Conservation (phyloP, 2,329 filamentous ascomycete genomes). For the Eutypella sp. region DNA sequence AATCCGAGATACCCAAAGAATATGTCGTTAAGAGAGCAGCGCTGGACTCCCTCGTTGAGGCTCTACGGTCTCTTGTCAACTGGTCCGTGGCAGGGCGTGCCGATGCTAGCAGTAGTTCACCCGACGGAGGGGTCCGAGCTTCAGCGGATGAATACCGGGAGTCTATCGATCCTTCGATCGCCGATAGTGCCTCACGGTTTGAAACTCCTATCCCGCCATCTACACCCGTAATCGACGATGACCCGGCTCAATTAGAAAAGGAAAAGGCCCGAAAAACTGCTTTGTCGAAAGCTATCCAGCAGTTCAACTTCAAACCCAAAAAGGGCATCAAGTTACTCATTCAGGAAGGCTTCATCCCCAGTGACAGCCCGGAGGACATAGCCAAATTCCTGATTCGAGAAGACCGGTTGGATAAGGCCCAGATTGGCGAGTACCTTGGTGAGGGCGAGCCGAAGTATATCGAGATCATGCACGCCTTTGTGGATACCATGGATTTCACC, state of each 20-base stretch:
- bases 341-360: conserved; percentile 80
- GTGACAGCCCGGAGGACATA: conserved; percentile 73
- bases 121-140: conserved; percentile 46
- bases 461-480: conserved; percentile 97
- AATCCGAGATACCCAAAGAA: conserved; percentile 75
- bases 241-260: conserved; percentile 89
- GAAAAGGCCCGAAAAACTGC: conserved; percentile 93
- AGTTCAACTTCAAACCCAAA: conserved; percentile 98
- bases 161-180: conserved; percentile 68
- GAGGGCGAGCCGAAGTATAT: conserved; percentile 92
- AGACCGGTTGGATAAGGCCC: conserved; percentile 82
- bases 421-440: conserved; percentile 89
- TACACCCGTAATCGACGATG: conserved; percentile 74
- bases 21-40: conserved; percentile 89
- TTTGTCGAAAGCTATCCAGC: conserved; percentile 77
- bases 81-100: conserved; percentile 70
- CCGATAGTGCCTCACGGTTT: conserved; percentile 56
- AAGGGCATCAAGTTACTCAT: conserved; percentile 81
- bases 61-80: conserved; percentile 82
- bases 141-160: conserved; percentile 57
- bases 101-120: conserved; percentile 50
- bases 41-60: conserved; percentile 82
- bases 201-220: conserved; percentile 56
- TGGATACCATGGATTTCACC: conserved; percentile 89
- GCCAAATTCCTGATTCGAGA: conserved; percentile 77